Evolutionary conservation across 257 asterid species (phyloP).

Genomic region (Rauvolfia tetraphylla): DNA sequence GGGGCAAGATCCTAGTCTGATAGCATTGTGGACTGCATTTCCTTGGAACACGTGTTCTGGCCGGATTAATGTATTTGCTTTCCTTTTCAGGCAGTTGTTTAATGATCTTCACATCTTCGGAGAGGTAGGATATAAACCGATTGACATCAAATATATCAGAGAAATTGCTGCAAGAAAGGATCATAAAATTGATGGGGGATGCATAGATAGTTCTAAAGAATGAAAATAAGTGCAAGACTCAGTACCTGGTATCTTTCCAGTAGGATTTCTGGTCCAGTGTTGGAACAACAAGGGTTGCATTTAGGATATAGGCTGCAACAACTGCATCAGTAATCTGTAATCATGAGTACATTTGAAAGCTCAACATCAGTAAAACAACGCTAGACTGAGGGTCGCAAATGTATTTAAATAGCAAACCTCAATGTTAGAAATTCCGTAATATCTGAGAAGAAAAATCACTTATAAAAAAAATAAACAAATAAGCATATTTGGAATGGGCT

Average conservation of each 20-base stretch:
- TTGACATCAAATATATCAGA: constrained; percentile 65
- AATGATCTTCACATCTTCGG: constrained; percentile 50
- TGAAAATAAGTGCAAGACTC: neutral
- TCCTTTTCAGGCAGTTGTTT: constrained; percentile 43
- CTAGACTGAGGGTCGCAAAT: neutral
- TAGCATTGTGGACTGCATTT: constrained; percentile 60
- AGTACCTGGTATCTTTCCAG: constrained; percentile 79
- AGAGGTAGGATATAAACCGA: constrained; percentile 46
- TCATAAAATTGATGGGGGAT: neutral
- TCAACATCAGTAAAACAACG: neutral
- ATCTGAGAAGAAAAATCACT: neutral
- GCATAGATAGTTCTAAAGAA: neutral
- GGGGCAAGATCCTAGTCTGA: constrained; percentile 56
- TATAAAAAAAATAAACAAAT: neutral
- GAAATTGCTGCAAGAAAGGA: constrained; percentile 57
- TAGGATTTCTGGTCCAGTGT: constrained; percentile 66
- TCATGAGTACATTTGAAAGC: constrained; percentile 1
- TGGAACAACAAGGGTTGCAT: constrained; percentile 67
- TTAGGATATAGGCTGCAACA: constrained; percentile 72
- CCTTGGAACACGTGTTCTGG: constrained; percentile 56
- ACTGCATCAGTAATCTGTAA: constrained; percentile 77
- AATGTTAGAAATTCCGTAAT: neutral
- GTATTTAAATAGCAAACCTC: neutral
- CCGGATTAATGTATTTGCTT: constrained; percentile 38
- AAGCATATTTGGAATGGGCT: neutral